Conservation (phyloP, 768 basidiomycete genomes). For the Pleurotus ostreatus region DNA sequence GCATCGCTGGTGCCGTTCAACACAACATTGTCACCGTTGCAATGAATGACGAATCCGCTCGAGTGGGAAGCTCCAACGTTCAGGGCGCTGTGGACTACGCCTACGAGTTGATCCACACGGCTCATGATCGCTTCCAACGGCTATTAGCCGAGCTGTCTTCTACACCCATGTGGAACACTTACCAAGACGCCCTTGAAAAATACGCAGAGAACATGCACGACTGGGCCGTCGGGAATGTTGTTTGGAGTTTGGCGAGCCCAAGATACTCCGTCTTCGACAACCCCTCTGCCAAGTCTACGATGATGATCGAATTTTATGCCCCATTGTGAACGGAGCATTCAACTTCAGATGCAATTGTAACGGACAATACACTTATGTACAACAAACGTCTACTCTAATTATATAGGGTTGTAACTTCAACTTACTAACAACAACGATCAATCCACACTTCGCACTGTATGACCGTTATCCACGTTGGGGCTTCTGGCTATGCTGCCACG, state of each 20-base stretch:
- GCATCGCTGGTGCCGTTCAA: conserved; percentile 8
- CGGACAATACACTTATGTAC: too few species aligned
- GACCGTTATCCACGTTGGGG: too few species aligned
- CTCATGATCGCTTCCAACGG: neutral
- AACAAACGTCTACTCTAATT: too few species aligned
- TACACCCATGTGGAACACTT: neutral
- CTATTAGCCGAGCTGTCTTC: neutral
- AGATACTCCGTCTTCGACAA: neutral
- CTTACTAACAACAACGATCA: too few species aligned
- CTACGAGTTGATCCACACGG: neutral
- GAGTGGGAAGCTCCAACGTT: conserved; percentile 3
- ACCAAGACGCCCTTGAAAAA: neutral
- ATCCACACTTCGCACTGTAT: too few species aligned
- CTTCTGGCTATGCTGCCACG: too few species aligned
- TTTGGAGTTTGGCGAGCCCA: conserved; percentile 1
- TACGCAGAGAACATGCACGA: conserved; percentile 5
- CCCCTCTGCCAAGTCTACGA: neutral
- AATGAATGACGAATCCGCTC: conserved; percentile 5
- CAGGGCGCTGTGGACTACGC: conserved; percentile 8
- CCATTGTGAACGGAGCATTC: too few species aligned
- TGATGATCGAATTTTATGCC: conserved; percentile 1
- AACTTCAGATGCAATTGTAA: too few species aligned
- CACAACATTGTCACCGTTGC: conserved; percentile 13
- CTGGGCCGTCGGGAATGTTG: conserved; percentile 6
- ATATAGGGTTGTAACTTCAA: too few species aligned